These are phyloP conservation scores for Trametes punicea DNA, from an alignment of 768 basidiomycete genomes.

Conservation along the genomic window DNA sequence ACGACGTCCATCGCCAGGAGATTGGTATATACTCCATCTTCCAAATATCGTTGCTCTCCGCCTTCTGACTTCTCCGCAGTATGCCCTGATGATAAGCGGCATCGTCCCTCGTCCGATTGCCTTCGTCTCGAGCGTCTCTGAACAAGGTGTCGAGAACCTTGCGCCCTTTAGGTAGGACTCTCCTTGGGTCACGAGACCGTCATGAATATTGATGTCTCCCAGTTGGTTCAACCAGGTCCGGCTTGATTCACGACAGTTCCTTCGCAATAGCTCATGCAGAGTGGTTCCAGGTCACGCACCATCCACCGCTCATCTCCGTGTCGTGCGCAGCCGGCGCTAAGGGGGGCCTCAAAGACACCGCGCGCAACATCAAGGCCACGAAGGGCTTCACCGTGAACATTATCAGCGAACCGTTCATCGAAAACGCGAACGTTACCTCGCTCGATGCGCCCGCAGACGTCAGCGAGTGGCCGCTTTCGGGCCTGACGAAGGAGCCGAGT, in stretches of 20 bases:
- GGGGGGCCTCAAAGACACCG: conserved; percentile 39
- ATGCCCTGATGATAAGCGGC: conserved; percentile 37
- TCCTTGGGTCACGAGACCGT: too few relatives aligned
- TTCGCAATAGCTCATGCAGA: neutral
- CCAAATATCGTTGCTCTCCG: neutral
- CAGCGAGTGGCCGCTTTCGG: conserved; percentile 41
- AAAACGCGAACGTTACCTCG: conserved; percentile 37
- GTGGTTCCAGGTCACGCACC: conserved; percentile 28
- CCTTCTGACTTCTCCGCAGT: conserved; percentile 16
- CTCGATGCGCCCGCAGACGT: conserved; percentile 37
- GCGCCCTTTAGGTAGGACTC: conserved; percentile 40
- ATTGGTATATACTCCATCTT: neutral
- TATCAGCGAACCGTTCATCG: conserved; percentile 49
- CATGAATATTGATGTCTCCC: neutral
- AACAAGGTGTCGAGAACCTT: conserved; percentile 36
- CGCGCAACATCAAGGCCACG: conserved; percentile 42
- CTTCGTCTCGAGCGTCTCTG: conserved; percentile 37
- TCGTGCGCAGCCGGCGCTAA: conserved; percentile 29
- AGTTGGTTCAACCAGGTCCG: conserved; percentile 26
- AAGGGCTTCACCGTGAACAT: conserved; percentile 54
- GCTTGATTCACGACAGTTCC: neutral
- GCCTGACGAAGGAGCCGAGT: conserved; percentile 40
- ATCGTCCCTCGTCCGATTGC: conserved; percentile 44
- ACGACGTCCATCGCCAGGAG: neutral
- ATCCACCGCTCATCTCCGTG: conserved; percentile 44